These are phyloP conservation scores for Coemansia sp. DNA, from an alignment of 371 early-diverging fungal genomes.

Conservation along the genomic window DNA sequence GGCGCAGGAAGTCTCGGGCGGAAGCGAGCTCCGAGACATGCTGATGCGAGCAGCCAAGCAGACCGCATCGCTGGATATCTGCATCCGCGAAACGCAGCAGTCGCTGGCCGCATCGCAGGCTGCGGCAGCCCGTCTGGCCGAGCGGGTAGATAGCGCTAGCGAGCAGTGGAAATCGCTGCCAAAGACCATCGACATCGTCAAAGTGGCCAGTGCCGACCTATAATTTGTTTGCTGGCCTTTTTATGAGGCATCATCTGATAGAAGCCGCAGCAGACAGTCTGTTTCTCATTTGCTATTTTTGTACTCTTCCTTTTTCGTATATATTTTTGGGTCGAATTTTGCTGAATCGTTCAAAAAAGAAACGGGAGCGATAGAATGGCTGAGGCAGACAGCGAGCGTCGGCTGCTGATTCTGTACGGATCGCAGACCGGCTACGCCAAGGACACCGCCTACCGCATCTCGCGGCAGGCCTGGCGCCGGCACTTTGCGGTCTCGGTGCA, in stretches of 20 bases:
- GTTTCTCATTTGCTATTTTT: too few relatives aligned
- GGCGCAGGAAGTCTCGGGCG: slow-evolving; percentile 44
- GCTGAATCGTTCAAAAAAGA: too few relatives aligned
- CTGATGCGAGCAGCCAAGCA: slow-evolving; percentile 29
- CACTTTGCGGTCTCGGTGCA: slow-evolving; percentile 63
- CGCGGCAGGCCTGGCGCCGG: slow-evolving; percentile 80
- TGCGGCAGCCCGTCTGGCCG: slow-evolving; percentile 13
- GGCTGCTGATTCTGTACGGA: slow-evolving; percentile 70
- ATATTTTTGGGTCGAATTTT: too few relatives aligned
- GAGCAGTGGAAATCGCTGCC: slow-evolving; percentile 33
- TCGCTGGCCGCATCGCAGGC: slow-evolving; percentile 19
- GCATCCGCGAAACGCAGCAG: slow-evolving; percentile 40
- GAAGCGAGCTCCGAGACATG: slow-evolving; percentile 39
- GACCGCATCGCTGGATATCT: slow-evolving; percentile 30
- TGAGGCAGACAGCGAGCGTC: slow-evolving; percentile 8
- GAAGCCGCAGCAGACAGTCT: too few relatives aligned
- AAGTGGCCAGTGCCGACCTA: slow-evolving; percentile 32
- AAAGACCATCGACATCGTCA: slow-evolving; percentile 38
- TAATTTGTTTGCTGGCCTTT: slow-evolving; percentile 3
- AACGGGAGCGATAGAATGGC: too few relatives aligned
- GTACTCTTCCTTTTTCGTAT: too few relatives aligned
- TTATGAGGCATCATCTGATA: too few relatives aligned
- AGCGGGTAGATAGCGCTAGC: slow-evolving; percentile 18
- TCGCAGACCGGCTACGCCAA: slow-evolving; percentile 98
- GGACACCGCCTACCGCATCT: slow-evolving; percentile 87